Evolutionary conservation across 169 alveolate species (phyloP).

Genomic region (Cryptosporidium tyzzeri): DNA sequence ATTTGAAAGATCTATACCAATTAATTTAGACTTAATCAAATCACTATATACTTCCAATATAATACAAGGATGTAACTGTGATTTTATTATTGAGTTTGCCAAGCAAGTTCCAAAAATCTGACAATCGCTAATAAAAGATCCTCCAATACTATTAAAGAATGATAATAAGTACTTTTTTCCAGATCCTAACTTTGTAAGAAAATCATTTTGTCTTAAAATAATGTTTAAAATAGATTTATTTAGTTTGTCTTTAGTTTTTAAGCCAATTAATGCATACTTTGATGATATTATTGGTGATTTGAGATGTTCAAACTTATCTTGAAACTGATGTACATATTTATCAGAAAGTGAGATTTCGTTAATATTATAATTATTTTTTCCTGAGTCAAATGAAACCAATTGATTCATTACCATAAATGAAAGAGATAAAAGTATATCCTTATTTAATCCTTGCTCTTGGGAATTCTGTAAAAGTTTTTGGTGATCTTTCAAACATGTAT

Average conservation of each 20-base stretch:
- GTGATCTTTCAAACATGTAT: not conserved
- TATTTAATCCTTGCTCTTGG: not conserved
- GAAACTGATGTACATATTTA: not conserved
- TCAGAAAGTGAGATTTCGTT: constrained; percentile 3
- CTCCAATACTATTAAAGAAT: not conserved
- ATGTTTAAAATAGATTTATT: constrained; percentile 3
- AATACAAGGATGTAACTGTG: constrained; percentile 11
- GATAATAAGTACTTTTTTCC: constrained; percentile 28
- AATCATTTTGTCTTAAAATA: constrained; percentile 11
- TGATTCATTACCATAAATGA: constrained; percentile 8
- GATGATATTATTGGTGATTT: constrained; percentile 57
- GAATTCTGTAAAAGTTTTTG: not conserved
- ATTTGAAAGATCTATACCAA: constrained; percentile 44
- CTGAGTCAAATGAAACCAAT: not conserved
- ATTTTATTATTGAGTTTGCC: constrained; percentile 18
- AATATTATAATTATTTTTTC: not conserved
- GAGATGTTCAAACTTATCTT: constrained; percentile 9
- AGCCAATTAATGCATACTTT: constrained; percentile 40
- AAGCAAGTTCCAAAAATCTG: constrained; percentile 17
- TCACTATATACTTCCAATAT: constrained; percentile 56
- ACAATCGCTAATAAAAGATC: not conserved
- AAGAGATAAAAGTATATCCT: constrained; percentile 1
- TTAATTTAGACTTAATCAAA: constrained; percentile 13
- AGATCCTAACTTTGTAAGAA: constrained; percentile 24
- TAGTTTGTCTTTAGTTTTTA: constrained; percentile 3